Evolutionary conservation across 805 yeast species (phyloP).

Genomic region (Candida sakaeoensis): DNA sequence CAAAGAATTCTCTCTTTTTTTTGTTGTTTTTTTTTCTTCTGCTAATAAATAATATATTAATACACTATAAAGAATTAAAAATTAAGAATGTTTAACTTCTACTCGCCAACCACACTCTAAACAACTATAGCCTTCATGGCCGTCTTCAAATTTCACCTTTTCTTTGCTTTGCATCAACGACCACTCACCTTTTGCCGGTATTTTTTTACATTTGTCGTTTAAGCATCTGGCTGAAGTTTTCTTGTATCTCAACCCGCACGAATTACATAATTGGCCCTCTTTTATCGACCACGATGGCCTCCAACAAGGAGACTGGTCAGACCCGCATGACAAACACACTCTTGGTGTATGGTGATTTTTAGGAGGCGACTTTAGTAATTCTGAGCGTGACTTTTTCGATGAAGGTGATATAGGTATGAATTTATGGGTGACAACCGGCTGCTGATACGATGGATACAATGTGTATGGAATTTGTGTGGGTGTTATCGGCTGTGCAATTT

Average conservation of each 20-base stretch:
- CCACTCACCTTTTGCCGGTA: slow-evolving; percentile 97
- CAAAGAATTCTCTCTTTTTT: not conserved
- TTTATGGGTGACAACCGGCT: slow-evolving; percentile 15
- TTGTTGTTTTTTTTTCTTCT: not conserved
- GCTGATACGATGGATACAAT: slow-evolving; percentile 7
- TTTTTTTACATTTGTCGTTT: slow-evolving; percentile 69
- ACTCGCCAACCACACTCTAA: slow-evolving; percentile 42
- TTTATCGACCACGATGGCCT: slow-evolving; percentile 91
- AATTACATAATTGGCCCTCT: slow-evolving; percentile 94
- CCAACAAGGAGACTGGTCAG: slow-evolving; percentile 96
- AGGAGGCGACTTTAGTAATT: slow-evolving; percentile 32
- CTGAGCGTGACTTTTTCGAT: slow-evolving; percentile 27
- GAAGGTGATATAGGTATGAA: slow-evolving; percentile 44
- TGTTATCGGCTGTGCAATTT: slow-evolving; percentile 4
- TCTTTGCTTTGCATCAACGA: slow-evolving; percentile 78
- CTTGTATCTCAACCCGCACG: slow-evolving; percentile 92
- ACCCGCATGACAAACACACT: slow-evolving; percentile 84
- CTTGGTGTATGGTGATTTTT: slow-evolving; percentile 35
- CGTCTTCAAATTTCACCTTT: slow-evolving; percentile 36
- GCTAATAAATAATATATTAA: slow-evolving; percentile 1
- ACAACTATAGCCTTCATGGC: slow-evolving; percentile 36
- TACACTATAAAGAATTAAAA: slow-evolving; percentile 1
- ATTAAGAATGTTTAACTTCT: slow-evolving; percentile 26
- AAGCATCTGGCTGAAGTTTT: slow-evolving; percentile 91
- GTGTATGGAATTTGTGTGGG: slow-evolving; percentile 5